Evolutionary conservation across 2,329 filamentous ascomycete genomes (phyloP).

Genomic region (Graphilbum fragrans): DNA sequence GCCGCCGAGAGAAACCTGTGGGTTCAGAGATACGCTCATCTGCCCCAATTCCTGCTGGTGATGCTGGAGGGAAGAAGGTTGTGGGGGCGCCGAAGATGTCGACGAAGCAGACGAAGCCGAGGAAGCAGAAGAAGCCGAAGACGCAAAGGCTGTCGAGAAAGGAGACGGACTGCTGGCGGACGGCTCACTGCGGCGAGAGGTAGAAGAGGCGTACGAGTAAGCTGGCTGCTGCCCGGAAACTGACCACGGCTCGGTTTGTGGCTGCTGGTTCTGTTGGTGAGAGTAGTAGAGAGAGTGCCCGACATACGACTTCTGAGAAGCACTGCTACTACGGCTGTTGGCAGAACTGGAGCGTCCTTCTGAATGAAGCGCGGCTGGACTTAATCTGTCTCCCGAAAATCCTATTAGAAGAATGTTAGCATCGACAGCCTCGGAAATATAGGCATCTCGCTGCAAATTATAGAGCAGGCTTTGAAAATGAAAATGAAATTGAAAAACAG

Average conservation of each 20-base stretch:
- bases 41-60: conserved; percentile 1
- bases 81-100: too few relatives aligned
- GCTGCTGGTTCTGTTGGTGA: not conserved
- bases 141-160: not conserved
- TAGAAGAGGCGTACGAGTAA: not conserved
- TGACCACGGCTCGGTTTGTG: not conserved
- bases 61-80: not conserved
- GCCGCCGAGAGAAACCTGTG: conserved; percentile 7
- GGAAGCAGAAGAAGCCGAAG: not conserved
- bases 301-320: too few relatives aligned
- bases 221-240: not conserved
- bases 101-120: not conserved
- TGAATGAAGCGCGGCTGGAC: too few relatives aligned
- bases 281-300: too few relatives aligned
- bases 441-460: too few relatives aligned
- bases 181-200: not conserved
- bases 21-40: conserved; percentile 7
- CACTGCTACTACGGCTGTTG: too few relatives aligned
- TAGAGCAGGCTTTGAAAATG: not conserved
- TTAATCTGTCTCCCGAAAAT: too few relatives aligned
- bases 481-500: not conserved
- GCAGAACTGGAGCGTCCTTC: too few relatives aligned
- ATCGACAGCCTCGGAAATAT: too few relatives aligned
- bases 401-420: too few relatives aligned
- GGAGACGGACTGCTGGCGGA: not conserved